phyloP scores from a whole-genome alignment of 75 land plant genomes.

The Sequoia sempervirens region DNA sequence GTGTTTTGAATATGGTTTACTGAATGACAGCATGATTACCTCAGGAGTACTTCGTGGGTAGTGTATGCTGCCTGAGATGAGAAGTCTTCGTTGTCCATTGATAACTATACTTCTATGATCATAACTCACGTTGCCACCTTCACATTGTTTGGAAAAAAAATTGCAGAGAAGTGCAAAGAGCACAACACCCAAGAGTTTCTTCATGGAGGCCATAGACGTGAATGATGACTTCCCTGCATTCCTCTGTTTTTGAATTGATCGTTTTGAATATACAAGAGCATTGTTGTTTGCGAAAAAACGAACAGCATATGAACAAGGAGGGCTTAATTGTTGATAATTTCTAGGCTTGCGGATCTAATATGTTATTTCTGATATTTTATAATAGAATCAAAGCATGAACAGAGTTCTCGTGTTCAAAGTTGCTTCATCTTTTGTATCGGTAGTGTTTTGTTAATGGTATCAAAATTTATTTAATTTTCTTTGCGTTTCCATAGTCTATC shows the following conservation, averaged over 20 bases:
- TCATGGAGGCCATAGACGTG: not conserved
- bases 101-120: conserved; percentile 26
- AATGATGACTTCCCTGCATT: not conserved
- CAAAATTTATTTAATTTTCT: no score
- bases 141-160: not conserved
- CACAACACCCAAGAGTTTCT: not conserved
- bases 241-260: not conserved
- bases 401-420: no score
- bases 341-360: no score
- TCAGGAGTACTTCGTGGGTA: conserved; percentile 31
- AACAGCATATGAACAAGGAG: not conserved
- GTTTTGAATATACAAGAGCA: not conserved
- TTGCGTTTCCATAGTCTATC: no score
- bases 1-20: not conserved
- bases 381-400: no score
- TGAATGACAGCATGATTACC: conserved; percentile 6
- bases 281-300: not conserved
- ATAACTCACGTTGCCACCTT: conserved; percentile 8
- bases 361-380: no score
- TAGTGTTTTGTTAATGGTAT: no score
- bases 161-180: not conserved
- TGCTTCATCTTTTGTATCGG: no score
- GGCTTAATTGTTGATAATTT: not conserved
- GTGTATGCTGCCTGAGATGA: conserved; percentile 37
- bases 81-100: conserved; percentile 31